These are phyloP conservation scores for Phytophthora sansomeana DNA, from an alignment of 352 stramenopile genomes.

Conservation along the genomic window DNA sequence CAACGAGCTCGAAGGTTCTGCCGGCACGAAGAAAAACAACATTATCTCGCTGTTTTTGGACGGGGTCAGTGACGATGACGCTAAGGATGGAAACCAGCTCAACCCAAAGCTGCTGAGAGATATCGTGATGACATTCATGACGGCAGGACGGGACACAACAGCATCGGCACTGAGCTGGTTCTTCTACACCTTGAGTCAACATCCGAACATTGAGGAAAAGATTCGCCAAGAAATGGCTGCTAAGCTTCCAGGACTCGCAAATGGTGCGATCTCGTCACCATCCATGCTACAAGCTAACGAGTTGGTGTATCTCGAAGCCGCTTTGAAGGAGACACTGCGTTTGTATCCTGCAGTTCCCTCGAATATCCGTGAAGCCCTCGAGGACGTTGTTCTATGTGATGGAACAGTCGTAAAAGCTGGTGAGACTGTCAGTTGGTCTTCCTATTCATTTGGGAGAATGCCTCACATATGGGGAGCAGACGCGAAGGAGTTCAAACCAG, in stretches of 20 bases:
- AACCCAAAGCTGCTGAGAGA: slow-evolving; percentile 59
- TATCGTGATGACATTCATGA: slow-evolving; percentile 77
- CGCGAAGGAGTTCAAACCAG: slow-evolving; percentile 49
- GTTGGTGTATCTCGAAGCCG: slow-evolving; percentile 52
- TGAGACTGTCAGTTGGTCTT: slow-evolving; percentile 37
- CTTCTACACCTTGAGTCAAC: slow-evolving; percentile 58
- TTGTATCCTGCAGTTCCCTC: slow-evolving; percentile 36
- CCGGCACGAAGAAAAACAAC: slow-evolving; percentile 16
- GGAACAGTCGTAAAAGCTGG: slow-evolving; percentile 43
- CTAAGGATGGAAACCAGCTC: slow-evolving; percentile 19
- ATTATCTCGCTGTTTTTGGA: slow-evolving; percentile 62
- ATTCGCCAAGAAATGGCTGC: slow-evolving; percentile 46
- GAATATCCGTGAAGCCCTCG: slow-evolving; percentile 41
- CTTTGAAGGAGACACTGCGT: slow-evolving; percentile 48
- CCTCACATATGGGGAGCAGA: slow-evolving; percentile 51
- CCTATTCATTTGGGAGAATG: slow-evolving; percentile 52
- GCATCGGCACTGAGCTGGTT: slow-evolving; percentile 71
- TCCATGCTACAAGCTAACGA: slow-evolving; percentile 33
- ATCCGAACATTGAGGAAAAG: slow-evolving; percentile 50
- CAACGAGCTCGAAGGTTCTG: not conserved
- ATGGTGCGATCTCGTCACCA: slow-evolving; percentile 11
- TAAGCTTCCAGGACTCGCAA: slow-evolving; percentile 28
- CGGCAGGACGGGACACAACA: slow-evolving; percentile 79
- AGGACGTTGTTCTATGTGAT: slow-evolving; percentile 54
- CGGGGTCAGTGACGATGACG: slow-evolving; percentile 24